phyloP scores from a whole-genome alignment of 2,329 filamentous ascomycete genomes.

The Grosmannia penicillata region DNA sequence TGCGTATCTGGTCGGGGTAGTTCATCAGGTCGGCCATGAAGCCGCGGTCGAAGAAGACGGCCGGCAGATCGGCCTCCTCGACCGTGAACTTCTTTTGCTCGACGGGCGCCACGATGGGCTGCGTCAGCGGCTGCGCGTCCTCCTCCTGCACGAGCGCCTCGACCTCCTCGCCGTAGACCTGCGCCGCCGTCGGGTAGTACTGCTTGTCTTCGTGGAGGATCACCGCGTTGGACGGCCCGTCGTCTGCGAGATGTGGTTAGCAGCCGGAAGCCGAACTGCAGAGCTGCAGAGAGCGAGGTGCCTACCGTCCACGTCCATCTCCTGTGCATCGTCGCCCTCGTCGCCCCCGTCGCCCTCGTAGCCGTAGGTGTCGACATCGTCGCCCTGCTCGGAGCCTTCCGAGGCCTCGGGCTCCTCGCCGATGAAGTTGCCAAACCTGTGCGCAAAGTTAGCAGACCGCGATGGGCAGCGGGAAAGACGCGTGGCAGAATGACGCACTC shows the following conservation, averaged over 20 bases:
- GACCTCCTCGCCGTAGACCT: conserved; percentile 87
- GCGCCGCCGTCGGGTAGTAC: conserved; percentile 95
- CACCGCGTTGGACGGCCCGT: conserved; percentile 90
- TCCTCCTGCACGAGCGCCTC: conserved; percentile 95
- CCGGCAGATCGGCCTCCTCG: conserved; percentile 79
- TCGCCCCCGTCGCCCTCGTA: conserved; percentile 61
- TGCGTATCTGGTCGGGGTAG: conserved; percentile 86
- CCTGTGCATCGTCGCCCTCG: conserved; percentile 55
- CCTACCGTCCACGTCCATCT: conserved; percentile 86
- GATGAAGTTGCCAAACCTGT: conserved; percentile 94
- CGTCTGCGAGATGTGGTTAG: conserved; percentile 30
- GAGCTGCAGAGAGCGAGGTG: background rate
- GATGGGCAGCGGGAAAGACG: background rate
- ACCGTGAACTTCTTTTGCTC: conserved; percentile 94
- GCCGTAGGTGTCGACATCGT: conserved; percentile 58
- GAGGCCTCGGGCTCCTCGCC: conserved; percentile 76
- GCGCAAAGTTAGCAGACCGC: conserved; percentile 10
- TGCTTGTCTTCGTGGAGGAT: conserved; percentile 98
- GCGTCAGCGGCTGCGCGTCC: conserved; percentile 80
- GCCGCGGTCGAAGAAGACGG: conserved; percentile 71
- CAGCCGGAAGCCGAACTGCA: background rate
- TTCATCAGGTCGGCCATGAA: conserved; percentile 97
- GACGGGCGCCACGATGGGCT: conserved; percentile 87
- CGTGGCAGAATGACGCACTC: conserved; percentile 41
- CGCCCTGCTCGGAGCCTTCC: conserved; percentile 69